These are phyloP conservation scores for Casaregolazyma lundiana DNA, from an alignment of 1,139 yeast species.

Conservation along the genomic window DNA sequence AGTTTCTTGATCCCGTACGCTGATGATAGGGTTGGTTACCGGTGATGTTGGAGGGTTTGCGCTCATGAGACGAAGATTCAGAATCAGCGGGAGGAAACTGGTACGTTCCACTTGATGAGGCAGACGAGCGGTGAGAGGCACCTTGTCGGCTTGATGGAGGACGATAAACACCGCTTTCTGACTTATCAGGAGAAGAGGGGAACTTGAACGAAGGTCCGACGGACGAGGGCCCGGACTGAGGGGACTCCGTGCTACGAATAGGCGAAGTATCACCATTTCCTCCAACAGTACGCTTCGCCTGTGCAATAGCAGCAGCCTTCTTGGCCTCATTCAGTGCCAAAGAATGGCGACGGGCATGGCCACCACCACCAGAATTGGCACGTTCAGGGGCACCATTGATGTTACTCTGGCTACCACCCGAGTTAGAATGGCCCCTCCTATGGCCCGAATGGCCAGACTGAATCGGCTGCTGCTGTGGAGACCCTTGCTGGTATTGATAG, in stretches of 20 bases:
- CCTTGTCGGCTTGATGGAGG: constrained; percentile 7
- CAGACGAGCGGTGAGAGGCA: not conserved
- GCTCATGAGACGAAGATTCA: constrained; percentile 15
- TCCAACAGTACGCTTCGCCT: constrained; percentile 40
- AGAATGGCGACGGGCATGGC: constrained; percentile 89
- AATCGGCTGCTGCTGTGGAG: constrained; percentile 18
- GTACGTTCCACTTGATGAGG: constrained; percentile 21
- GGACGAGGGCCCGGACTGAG: constrained; percentile 16
- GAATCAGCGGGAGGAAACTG: constrained; percentile 41
- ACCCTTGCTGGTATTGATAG: constrained; percentile 12
- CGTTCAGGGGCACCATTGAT: constrained; percentile 7
- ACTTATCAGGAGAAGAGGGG: constrained; percentile 45
- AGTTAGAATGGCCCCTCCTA: constrained; percentile 26
- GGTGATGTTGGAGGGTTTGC: constrained; percentile 15
- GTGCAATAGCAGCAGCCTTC: constrained; percentile 91
- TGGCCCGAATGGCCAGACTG: constrained; percentile 15
- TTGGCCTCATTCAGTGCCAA: constrained; percentile 93
- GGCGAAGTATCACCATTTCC: constrained; percentile 12
- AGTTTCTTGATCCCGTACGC: constrained; percentile 48
- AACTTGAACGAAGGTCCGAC: constrained; percentile 41
- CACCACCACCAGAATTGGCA: constrained; percentile 34
- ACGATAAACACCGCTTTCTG: constrained; percentile 12
- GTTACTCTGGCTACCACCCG: constrained; percentile 11
- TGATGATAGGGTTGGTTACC: constrained; percentile 31
- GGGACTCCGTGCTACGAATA: not conserved